These are phyloP conservation scores for Gillenia trifoliata DNA, from an alignment of 306 rosid genomes.

Conservation along the genomic window DNA sequence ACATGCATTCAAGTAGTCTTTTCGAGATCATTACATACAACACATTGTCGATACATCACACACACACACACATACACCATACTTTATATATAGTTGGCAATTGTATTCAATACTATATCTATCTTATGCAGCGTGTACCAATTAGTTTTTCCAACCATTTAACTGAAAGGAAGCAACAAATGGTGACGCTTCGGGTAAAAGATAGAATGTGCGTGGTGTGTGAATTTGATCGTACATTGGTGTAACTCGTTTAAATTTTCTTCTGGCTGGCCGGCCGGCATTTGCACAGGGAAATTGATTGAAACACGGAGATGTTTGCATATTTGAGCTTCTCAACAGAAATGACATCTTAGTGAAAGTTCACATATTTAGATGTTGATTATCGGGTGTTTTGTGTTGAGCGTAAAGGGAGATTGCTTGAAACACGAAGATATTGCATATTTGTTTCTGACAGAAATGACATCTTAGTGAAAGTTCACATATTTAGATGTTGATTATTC, in stretches of 20 bases:
- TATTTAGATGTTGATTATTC: too few species aligned
- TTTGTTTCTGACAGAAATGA: background rate
- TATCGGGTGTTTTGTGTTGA: too few species aligned
- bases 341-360: background rate
- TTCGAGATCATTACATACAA: too few species aligned
- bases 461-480: too few species aligned
- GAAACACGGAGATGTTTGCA: background rate
- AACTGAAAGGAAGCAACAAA: background rate
- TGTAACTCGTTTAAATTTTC: background rate
- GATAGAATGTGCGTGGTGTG: conserved; percentile 6
- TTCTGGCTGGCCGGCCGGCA: background rate
- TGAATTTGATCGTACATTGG: background rate
- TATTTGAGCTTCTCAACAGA: background rate
- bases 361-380: too few species aligned
- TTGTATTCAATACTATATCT: too few species aligned
- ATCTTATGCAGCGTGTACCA: background rate
- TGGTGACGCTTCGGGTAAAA: background rate
- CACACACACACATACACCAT: too few species aligned
- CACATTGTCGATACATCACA: too few species aligned
- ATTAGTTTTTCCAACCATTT: background rate
- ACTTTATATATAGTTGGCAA: too few species aligned
- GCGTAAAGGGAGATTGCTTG: too few species aligned
- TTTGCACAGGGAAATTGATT: background rate
- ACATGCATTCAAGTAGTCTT: too few species aligned
- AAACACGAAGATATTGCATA: too few species aligned